Evolutionary conservation across 2,329 filamentous ascomycete species (phyloP).

Genomic region (Cryphonectria japonica): DNA sequence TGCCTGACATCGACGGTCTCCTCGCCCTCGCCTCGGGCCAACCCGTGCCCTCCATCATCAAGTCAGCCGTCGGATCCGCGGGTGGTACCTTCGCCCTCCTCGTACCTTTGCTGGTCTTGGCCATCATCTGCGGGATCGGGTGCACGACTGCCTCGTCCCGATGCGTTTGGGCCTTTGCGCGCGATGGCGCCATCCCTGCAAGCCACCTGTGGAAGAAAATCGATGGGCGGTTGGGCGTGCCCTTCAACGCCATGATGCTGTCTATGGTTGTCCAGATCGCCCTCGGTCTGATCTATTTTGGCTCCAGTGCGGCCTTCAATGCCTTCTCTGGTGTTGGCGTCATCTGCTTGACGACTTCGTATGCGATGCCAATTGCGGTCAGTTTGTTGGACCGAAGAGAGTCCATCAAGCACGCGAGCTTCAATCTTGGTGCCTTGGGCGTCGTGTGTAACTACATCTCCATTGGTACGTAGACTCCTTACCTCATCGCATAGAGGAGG

Average conservation of each 20-base stretch:
- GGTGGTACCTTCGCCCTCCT: constrained; percentile 66
- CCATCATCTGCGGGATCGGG: constrained; percentile 68
- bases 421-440: constrained; percentile 66
- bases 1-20: constrained; percentile 64
- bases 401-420: constrained; percentile 59
- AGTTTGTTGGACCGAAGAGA: constrained; percentile 64
- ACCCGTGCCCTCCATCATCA: constrained; percentile 68
- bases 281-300: constrained; percentile 71
- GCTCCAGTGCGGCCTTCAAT: constrained; percentile 70
- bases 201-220: constrained; percentile 64
- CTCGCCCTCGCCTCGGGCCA: constrained; percentile 59
- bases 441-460: constrained; percentile 65
- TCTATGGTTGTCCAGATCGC: constrained; percentile 67
- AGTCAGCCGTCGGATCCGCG: constrained; percentile 61
- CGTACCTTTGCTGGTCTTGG: constrained; percentile 67
- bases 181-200: constrained; percentile 71
- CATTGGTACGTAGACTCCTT: constrained; percentile 50
- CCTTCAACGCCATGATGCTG: constrained; percentile 74
- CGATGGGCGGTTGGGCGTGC: constrained; percentile 65
- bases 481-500: neutral
- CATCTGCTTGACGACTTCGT: constrained; percentile 70
- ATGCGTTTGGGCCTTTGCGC: constrained; percentile 71
- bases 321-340: constrained; percentile 73
- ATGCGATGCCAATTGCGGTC: constrained; percentile 68
- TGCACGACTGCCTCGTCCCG: constrained; percentile 72